Base-by-base conservation (phyloP, 176 grass and related monocot species). In the Eremochloa ophiuroides region DNA sequence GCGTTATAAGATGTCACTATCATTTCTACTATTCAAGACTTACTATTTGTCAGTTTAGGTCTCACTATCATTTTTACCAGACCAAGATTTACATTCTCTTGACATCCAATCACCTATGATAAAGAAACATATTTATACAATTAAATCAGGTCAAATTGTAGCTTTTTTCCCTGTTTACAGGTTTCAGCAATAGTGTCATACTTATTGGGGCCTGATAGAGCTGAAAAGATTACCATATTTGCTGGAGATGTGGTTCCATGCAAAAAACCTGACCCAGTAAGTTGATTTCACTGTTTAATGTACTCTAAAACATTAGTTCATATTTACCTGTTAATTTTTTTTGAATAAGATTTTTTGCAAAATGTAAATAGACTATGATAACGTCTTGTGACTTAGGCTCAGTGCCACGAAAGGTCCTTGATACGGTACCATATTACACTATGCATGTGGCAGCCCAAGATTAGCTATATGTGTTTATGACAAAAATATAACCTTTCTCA, bases 251-350 rank as follows among this genome's bases (percentile, higher is more conserved):
- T 98, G 69, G 95, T 98, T 87, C 92, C 92, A 71, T 75, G 79
- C 56, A 98, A 98, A 87, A 98, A 98, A 82, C 95, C 95, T 76
- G 95, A 98, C 90, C 95, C 95, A 28, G 95, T 98, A 94, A 86
- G 85, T 91, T 58, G 7, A 72, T 82, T 66, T 66, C 25, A 27
- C 28, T 34, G 20, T 74, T 60, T 77, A 27, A 25, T 71, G 28
- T 58, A 69, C 8, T 9, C 39, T 61, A 35, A 69, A 69, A 25
- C 9, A 71, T 41, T 60, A 68, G 25, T 41, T 39, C 1, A 47
- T 81, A 16, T 43, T 28, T 17, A 7, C 27, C 67, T 64, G n/a
- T 81, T 58, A 22, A 46, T 82, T 75, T 41, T 6, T 51, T 34
- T 42, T 17, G 51, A 55, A n/a, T 43, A 56, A 64, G 33, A 10